These are phyloP conservation scores for Ilyonectria sp. DNA, from an alignment of 2,329 filamentous ascomycete genomes.

Conservation along the genomic window DNA sequence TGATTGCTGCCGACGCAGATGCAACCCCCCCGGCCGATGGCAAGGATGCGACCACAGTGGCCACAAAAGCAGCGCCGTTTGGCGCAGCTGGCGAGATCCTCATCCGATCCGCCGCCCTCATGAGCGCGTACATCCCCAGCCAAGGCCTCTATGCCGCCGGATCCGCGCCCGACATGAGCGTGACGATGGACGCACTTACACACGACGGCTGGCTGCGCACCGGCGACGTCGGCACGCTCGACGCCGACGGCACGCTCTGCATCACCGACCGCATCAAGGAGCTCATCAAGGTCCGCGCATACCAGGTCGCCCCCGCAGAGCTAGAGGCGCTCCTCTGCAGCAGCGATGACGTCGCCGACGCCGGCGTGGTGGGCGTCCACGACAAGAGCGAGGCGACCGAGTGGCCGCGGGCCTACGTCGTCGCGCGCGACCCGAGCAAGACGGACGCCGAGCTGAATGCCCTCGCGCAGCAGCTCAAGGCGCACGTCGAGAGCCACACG, in stretches of 20 bases:
- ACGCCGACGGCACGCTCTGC: slow-evolving; percentile 69
- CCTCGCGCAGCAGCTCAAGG: slow-evolving; percentile 68
- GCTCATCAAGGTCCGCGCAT: slow-evolving; percentile 73
- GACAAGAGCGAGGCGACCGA: slow-evolving; percentile 72
- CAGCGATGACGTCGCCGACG: slow-evolving; percentile 69
- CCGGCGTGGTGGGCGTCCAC: slow-evolving; percentile 74
- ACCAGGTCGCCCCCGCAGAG: slow-evolving; percentile 72
- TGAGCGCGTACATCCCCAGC: slow-evolving; percentile 79
- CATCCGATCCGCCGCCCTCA: slow-evolving; percentile 74
- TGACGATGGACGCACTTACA: slow-evolving; percentile 56
- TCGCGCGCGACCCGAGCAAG: slow-evolving; percentile 51
- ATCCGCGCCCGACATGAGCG: slow-evolving; percentile 53
- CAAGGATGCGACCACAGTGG: slow-evolving; percentile 51
- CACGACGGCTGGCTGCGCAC: slow-evolving; percentile 79
- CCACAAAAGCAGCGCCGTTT: slow-evolving; percentile 56
- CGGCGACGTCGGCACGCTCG: slow-evolving; percentile 77
- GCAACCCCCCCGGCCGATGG: slow-evolving; percentile 47
- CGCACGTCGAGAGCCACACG: slow-evolving; percentile 72
- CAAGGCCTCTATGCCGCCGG: slow-evolving; percentile 53
- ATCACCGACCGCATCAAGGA: slow-evolving; percentile 83
- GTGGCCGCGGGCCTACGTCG: slow-evolving; percentile 74
- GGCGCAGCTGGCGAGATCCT: slow-evolving; percentile 75
- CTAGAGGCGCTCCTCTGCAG: slow-evolving; percentile 56
- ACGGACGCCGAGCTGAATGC: slow-evolving; percentile 57
- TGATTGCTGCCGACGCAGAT: slow-evolving; percentile 69